A percentile compares a stretch with the other conserved stretches of the same genome.
Evolutionary conservation across 2,329 filamentous ascomycete genomes (phyloP).

Genomic region (Simplicillium aogashimaense): DNA sequence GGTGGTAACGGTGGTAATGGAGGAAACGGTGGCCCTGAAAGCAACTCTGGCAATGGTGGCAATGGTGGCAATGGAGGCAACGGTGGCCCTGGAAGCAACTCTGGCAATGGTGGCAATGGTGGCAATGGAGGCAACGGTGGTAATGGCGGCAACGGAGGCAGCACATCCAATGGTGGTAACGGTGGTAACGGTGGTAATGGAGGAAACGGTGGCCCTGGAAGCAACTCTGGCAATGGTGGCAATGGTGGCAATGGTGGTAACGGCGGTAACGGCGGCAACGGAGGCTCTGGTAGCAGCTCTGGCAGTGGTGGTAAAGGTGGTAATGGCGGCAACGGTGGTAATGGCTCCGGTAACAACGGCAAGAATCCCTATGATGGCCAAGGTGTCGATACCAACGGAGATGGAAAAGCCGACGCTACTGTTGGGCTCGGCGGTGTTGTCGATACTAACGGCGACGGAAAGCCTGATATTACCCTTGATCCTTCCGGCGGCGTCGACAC

Average conservation of each 20-base stretch:
- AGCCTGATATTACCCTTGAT: not conserved
- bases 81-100: too few species aligned
- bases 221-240: not conserved
- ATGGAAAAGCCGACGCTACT: not conserved
- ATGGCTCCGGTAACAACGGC: not conserved
- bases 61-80: too few species aligned
- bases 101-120: too few species aligned
- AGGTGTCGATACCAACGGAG: conserved; percentile 1
- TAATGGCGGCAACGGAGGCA: not conserved
- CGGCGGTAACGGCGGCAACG: not conserved
- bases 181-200: not conserved
- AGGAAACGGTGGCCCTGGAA: not conserved
- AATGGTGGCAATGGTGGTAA: not conserved
- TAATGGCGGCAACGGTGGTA: not conserved
- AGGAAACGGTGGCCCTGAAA: too few species aligned
- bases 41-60: too few species aligned
- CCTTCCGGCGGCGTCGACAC: too few species aligned
- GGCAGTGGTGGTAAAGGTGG: not conserved
- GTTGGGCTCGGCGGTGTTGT: not conserved
- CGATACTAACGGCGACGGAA: conserved; percentile 1
- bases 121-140: not conserved
- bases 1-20: too few species aligned
- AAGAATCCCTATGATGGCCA: too few species aligned
- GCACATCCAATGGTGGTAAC: not conserved
- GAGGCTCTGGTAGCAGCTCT: too few species aligned